Conservation (phyloP, 495 filamentous ascomycete species). For the Evansstolkia leycettana region DNA sequence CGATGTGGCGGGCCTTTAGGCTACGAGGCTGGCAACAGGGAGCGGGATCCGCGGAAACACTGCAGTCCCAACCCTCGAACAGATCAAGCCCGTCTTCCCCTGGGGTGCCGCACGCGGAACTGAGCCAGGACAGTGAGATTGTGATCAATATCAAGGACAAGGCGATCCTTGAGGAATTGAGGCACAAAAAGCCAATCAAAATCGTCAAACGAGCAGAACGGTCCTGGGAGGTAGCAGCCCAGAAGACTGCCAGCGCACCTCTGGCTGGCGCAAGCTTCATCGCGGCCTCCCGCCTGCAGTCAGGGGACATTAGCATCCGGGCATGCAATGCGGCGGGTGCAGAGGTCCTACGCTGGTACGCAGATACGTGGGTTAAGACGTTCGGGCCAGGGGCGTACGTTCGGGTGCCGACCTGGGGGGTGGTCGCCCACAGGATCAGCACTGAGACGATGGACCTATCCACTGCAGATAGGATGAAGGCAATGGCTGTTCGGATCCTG, state of each 20-base stretch:
- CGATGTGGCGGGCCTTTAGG: too few species aligned
- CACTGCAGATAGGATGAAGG: neutral
- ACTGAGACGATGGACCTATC: conserved; percentile 4
- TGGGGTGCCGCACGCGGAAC: neutral
- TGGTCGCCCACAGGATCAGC: conserved; percentile 6
- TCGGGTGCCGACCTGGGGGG: conserved; percentile 9
- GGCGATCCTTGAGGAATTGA: neutral
- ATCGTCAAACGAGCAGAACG: conserved; percentile 1
- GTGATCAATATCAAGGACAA: conserved; percentile 1
- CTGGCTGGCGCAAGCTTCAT: conserved; percentile 5
- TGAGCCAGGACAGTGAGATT: neutral
- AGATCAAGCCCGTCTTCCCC: neutral
- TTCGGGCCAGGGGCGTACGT: conserved; percentile 5
- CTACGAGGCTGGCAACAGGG: too few species aligned
- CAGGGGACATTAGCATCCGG: conserved; percentile 5
- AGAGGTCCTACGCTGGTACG: conserved; percentile 5
- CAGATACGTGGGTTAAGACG: conserved; percentile 1
- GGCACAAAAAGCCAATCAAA: neutral
- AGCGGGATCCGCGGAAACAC: too few species aligned
- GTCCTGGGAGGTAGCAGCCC: neutral
- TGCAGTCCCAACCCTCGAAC: neutral
- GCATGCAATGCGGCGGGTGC: conserved; percentile 1
- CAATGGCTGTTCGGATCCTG: conserved; percentile 2
- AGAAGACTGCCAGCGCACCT: neutral
- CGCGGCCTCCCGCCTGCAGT: conserved; percentile 6